A percentile compares a stretch with the other conserved stretches of the same genome.
Conservation (phyloP, 1,284 basidiomycete genomes). For the Cystobasidium sp. region DNA sequence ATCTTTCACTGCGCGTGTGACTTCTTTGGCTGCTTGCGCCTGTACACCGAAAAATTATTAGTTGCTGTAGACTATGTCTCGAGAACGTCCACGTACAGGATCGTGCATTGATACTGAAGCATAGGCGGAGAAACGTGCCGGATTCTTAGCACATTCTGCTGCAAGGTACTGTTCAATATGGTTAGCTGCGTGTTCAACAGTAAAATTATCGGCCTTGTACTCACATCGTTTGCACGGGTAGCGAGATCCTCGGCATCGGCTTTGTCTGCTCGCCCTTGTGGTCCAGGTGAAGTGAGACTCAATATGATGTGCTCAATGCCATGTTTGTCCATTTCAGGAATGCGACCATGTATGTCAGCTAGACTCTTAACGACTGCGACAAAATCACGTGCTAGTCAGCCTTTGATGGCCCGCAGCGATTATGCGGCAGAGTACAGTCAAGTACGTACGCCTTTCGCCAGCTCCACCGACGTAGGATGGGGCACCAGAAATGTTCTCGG, state of each 20-base stretch:
- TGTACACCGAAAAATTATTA: background rate
- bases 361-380: slow-evolving; percentile 6
- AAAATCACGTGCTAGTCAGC: slow-evolving; percentile 12
- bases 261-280: slow-evolving; percentile 21
- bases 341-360: slow-evolving; percentile 27
- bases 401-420: background rate
- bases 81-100: background rate
- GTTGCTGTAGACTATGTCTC: background rate
- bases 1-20: slow-evolving; percentile 13
- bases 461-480: slow-evolving; percentile 16
- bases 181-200: background rate
- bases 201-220: background rate
- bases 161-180: slow-evolving; percentile 11
- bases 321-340: slow-evolving; percentile 30
- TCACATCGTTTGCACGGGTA: slow-evolving; percentile 31
- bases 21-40: slow-evolving; percentile 36
- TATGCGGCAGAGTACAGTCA: background rate
- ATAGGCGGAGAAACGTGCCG: slow-evolving; percentile 29
- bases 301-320: slow-evolving; percentile 31
- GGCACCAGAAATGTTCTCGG: slow-evolving; percentile 17
- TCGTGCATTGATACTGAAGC: slow-evolving; percentile 36
- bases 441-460: background rate
- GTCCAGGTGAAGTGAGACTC: slow-evolving; percentile 32
- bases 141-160: slow-evolving; percentile 32
- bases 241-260: slow-evolving; percentile 22